Evolutionary conservation across 345 rosid genomes (phyloP).

Genomic region (Gossypium longicalyx): DNA sequence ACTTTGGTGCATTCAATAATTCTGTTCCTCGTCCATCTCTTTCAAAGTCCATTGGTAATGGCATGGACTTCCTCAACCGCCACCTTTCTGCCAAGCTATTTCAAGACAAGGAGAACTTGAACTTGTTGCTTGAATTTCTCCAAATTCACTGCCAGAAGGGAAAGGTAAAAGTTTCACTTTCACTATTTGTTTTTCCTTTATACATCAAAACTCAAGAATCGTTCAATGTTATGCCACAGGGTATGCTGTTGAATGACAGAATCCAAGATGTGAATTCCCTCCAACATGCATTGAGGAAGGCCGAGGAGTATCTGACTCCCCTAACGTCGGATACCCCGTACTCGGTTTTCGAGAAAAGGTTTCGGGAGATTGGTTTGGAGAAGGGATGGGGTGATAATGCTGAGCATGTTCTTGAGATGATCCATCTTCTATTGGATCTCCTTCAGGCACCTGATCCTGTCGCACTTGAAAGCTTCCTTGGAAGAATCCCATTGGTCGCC

Average conservation of each 20-base stretch:
- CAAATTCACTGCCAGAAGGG: constrained; percentile 75
- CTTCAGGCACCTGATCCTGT: constrained; percentile 92
- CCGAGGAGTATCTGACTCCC: constrained; percentile 61
- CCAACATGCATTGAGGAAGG: constrained; percentile 74
- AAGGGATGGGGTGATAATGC: constrained; percentile 92
- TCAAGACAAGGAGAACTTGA: constrained; percentile 84
- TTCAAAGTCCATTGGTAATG: constrained; percentile 78
- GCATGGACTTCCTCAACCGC: constrained; percentile 94
- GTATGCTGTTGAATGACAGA: constrained; percentile 71
- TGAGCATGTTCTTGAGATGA: constrained; percentile 67
- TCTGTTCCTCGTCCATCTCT: constrained; percentile 83
- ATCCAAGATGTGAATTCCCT: constrained; percentile 57
- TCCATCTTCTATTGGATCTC: constrained; percentile 79
- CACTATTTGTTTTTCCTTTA: background rate
- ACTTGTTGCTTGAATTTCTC: constrained; percentile 74
- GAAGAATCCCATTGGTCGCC: constrained; percentile 79
- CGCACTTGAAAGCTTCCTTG: constrained; percentile 76
- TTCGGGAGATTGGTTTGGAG: constrained; percentile 83
- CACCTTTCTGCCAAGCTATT: constrained; percentile 90
- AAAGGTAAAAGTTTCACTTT: constrained; percentile 37
- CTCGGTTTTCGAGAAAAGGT: constrained; percentile 54
- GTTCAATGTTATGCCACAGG: constrained; percentile 34
- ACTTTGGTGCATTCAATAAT: constrained; percentile 81
- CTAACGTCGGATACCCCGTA: constrained; percentile 46
- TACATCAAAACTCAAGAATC: background rate